phyloP scores from a whole-genome alignment of 257 asterid genomes.

The Fraxinus americana region DNA sequence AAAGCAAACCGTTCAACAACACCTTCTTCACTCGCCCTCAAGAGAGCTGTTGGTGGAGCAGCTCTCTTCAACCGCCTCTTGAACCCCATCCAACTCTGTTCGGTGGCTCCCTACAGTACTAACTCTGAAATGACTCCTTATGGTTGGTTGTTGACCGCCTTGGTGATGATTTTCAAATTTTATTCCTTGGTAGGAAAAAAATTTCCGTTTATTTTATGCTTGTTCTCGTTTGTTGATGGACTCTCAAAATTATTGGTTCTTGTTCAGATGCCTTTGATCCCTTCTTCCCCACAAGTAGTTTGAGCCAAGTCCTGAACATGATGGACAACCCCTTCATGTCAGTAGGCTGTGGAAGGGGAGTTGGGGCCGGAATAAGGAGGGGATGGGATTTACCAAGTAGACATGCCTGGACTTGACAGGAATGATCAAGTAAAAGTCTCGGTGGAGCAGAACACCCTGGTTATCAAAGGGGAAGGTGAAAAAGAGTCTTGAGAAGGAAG shows the following conservation, averaged over 20 bases:
- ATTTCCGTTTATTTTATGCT: neutral
- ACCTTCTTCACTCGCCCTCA: conserved; percentile 38
- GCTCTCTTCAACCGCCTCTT: conserved; percentile 27
- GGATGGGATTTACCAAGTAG: conserved; percentile 45
- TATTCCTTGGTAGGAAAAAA: conserved; percentile 30
- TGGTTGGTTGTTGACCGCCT: conserved; percentile 28
- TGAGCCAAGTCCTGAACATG: conserved; percentile 66
- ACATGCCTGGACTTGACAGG: conserved; percentile 54
- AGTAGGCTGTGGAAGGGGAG: neutral
- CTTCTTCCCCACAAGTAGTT: conserved; percentile 57
- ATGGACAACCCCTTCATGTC: conserved; percentile 45
- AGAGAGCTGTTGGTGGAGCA: conserved; percentile 26
- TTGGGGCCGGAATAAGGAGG: conserved; percentile 20
- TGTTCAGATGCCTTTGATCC: conserved; percentile 62
- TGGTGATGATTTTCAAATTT: conserved; percentile 31
- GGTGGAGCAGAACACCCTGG: conserved; percentile 43
- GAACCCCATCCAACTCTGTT: conserved; percentile 2
- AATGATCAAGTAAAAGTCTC: conserved; percentile 43
- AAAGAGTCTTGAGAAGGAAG: conserved; percentile 35
- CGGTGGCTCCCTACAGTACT: conserved; percentile 34
- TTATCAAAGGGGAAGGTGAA: conserved; percentile 40
- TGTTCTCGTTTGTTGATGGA: neutral
- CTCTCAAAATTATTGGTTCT: neutral
- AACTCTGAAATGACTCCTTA: conserved; percentile 33
- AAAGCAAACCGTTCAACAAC: conserved; percentile 3